A percentile compares a stretch with the other conserved stretches of the same genome.
Conservation (phyloP, 1,284 basidiomycete species). For the Irpex lacteus region DNA sequence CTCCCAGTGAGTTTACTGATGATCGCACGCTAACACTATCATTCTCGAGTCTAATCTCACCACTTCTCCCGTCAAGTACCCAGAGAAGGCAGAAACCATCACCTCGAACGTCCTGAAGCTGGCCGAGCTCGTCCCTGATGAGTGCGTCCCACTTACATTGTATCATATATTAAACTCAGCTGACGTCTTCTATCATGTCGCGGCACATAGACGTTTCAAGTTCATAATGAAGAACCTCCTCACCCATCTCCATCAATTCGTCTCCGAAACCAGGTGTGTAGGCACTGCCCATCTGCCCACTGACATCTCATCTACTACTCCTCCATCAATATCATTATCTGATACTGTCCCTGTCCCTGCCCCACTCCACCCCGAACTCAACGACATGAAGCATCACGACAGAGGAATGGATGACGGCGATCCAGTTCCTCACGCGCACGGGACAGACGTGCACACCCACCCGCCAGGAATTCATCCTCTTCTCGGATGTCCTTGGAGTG, state of each 20-base stretch:
- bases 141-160: conserved; percentile 28
- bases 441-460: conserved; percentile 73
- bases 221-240: conserved; percentile 44
- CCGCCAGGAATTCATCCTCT: conserved; percentile 82
- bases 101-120: conserved; percentile 54
- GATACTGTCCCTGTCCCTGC: neutral
- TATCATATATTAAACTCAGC: too few species aligned
- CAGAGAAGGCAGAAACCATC: conserved; percentile 51
- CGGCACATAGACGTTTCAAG: conserved; percentile 21
- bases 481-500: conserved; percentile 78
- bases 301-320: neutral
- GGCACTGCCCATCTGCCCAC: conserved; percentile 9
- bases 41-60: neutral
- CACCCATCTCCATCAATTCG: conserved; percentile 56
- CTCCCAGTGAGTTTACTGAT: conserved; percentile 25
- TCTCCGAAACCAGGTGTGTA: conserved; percentile 56
- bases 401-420: conserved; percentile 82
- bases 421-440: conserved; percentile 72
- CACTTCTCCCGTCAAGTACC: conserved; percentile 35
- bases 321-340: neutral
- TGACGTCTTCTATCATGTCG: neutral
- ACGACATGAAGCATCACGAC: conserved; percentile 53
- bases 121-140: conserved; percentile 39
- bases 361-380: too few species aligned
- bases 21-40: neutral